Evolutionary conservation across 768 basidiomycete genomes (phyloP), one percentile per base, ranked within the genome.

Genomic region (Clitopilus hobsonii): DNA sequence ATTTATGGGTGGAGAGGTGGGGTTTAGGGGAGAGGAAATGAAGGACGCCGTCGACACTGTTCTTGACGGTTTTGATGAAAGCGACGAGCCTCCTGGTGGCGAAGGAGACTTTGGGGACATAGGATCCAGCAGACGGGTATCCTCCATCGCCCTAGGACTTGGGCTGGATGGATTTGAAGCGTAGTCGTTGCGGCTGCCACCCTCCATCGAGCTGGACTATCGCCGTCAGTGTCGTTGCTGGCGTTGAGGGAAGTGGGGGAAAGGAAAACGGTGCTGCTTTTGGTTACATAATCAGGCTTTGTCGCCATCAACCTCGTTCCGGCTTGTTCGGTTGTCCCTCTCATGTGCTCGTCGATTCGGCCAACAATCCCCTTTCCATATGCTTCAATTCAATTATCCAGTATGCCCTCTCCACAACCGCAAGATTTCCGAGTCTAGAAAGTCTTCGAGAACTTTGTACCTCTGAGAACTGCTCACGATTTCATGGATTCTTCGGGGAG

Each of bases 21-120:
- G 56, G 25, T 63, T 61, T 2, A 60, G 52, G 27, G 60, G 60
- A 0, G 58, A 61, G n/a, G 60, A 60, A 16, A 63, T 52, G 47
- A 60, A 60, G 16, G 55, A 58, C 18, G 49, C 22, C 13, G 48
- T 49, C 16, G 48, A 49, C 48, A 49, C 48, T 27, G 48, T 27
- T 27, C 49, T 24, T 18, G 49, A 51, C 22, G 41, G 41, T 23
- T 20, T 45, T 45, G 41, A 45, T 10, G 41, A 45, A 20, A 45
- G 41, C 22, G 41, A 45, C 41, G 41, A 45, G 41, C 41, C 22
- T 20, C 10, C 22, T 45, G n/a, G 41, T 45, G 41, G 41, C 8
- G 41, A 45, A 10, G 41, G 41, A 2, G 41, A 45, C 41, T 45
- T 45, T 18, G 41, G 41, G 8, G 41, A 45, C 41, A 20, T 18